Evolutionary conservation across 2,329 filamentous ascomycete genomes (phyloP), one percentile per base, ranked within the genome.

Genomic region (Alternaria dauci): DNA sequence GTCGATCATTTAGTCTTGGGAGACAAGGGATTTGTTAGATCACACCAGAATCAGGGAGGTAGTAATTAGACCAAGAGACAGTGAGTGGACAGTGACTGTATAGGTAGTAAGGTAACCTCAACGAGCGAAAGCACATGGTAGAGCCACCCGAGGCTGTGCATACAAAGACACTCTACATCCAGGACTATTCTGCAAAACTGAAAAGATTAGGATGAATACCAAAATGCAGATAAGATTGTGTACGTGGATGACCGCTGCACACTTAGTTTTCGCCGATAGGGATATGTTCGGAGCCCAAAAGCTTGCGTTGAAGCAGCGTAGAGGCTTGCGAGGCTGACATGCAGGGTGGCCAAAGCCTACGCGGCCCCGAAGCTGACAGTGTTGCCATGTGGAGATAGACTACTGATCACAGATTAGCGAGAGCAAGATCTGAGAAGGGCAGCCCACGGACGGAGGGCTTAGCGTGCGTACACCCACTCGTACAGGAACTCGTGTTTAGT

Each of bases 371-470:
- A 50, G 50, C 44, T 56, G 52, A 59, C 57, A 56, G 42, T 47
- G 46, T 56, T 44, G 47, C 53, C 46, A 48, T 55, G 57, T 51
- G 42, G 57, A 52, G 51, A 25, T 32, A 41, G 18, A 57, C 53
- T 52, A 60, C 41, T 50, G 38, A 59, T 57, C 57, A 41, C 41
- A 65, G 64, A 65, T 67, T 67, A 58, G 56, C 62, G 64, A 67
- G 61, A 44, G 53, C 47, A 38, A 55, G 62, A 63, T 65, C 62
- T 60, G 52, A 28, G 43, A 28, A 51, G 42, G 50, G 38, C 26
- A 47, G 28, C 42, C 44, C 41, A 39, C 50, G 38, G 46, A 38
- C 20, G 38, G 26, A 52, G 30, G 48, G 53, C 28, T 43, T 34
- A 30, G 53, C 46, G 51, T 50, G 46, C 46, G 42, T 39, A 26